Percentiles rank a stretch among this genome's conserved stretches.
Evolutionary conservation across 192 early-diverging fungal species (phyloP).

Genomic region (Coemansia sp.): DNA sequence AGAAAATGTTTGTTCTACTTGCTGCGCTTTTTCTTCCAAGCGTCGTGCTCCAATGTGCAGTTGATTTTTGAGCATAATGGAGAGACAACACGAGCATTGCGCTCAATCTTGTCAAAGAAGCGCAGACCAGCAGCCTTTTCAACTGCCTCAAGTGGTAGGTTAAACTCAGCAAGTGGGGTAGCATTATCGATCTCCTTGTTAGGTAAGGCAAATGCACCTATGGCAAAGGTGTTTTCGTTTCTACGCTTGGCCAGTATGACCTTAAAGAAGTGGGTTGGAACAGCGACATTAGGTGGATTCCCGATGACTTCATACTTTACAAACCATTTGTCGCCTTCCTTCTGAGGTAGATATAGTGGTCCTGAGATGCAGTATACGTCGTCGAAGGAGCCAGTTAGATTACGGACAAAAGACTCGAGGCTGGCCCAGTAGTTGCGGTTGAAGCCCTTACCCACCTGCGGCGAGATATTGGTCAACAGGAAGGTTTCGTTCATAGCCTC

Average conservation of each 20-base stretch:
- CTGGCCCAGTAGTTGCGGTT: slow-evolving; percentile 93
- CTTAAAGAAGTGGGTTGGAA: slow-evolving; percentile 95
- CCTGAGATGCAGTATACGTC: slow-evolving; percentile 89
- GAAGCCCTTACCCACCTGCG: slow-evolving; percentile 82
- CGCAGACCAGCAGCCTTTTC: slow-evolving; percentile 67
- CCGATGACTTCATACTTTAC: slow-evolving; percentile 90
- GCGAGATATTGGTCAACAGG: slow-evolving; percentile 73
- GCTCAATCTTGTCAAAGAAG: slow-evolving; percentile 66
- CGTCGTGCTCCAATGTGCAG: slow-evolving; percentile 40
- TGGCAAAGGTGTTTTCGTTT: slow-evolving; percentile 45
- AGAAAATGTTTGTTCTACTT: no score
- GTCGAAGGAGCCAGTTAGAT: slow-evolving; percentile 66
- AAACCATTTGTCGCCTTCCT: slow-evolving; percentile 72
- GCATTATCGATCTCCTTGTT: slow-evolving; percentile 70
- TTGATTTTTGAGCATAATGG: slow-evolving; percentile 47
- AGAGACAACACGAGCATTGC: slow-evolving; percentile 25
- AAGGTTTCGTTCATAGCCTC: slow-evolving; percentile 86
- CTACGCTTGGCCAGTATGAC: slow-evolving; percentile 70
- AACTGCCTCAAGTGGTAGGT: slow-evolving; percentile 72
- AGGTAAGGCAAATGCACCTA: slow-evolving; percentile 81
- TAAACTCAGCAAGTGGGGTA: slow-evolving; percentile 66
- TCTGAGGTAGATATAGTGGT: slow-evolving; percentile 80
- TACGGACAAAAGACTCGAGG: slow-evolving; percentile 79
- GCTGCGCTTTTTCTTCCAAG: slow-evolving; percentile 32
- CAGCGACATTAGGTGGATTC: slow-evolving; percentile 77